Percentiles rank a stretch among this genome's conserved stretches.
phyloP scores from a whole-genome alignment of 2,329 filamentous ascomycete genomes.

The Trematosphaeria pertusa region DNA sequence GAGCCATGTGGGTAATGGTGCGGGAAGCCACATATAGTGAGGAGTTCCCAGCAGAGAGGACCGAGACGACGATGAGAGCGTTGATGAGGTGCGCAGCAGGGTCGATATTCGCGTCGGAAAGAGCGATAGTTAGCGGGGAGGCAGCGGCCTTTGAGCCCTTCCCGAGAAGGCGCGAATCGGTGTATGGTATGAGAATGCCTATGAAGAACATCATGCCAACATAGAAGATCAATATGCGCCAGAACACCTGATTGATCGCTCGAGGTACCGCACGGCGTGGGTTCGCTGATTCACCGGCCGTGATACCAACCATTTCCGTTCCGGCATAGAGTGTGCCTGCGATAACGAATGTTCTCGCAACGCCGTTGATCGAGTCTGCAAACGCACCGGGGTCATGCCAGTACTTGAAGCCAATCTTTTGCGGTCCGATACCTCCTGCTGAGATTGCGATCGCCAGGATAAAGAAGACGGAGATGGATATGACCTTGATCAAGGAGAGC shows the following conservation, averaged over 20 bases:
- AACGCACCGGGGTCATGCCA: constrained; percentile 51
- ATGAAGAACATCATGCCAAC: constrained; percentile 53
- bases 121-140: constrained; percentile 56
- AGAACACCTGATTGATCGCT: constrained; percentile 56
- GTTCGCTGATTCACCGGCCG: constrained; percentile 49
- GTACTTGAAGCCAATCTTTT: constrained; percentile 47
- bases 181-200: constrained; percentile 73
- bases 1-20: constrained; percentile 77
- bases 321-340: constrained; percentile 51
- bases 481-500: constrained; percentile 50
- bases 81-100: constrained; percentile 80
- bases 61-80: constrained; percentile 68
- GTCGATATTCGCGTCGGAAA: constrained; percentile 76
- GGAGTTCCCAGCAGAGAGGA: constrained; percentile 66
- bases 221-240: constrained; percentile 54
- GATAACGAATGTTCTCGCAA: constrained; percentile 53
- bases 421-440: constrained; percentile 35
- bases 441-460: constrained; percentile 51
- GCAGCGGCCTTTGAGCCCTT: constrained; percentile 57
- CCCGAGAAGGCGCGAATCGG: constrained; percentile 68
- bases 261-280: constrained; percentile 54
- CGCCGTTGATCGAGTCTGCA: constrained; percentile 50
- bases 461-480: constrained; percentile 48
- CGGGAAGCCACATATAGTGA: constrained; percentile 80
- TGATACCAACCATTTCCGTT: constrained; percentile 46